A percentile compares a stretch with the other conserved stretches of the same genome.
phyloP scores from a whole-genome alignment of 2,329 filamentous ascomycete species.

The Pseudocercospora cruenta region DNA sequence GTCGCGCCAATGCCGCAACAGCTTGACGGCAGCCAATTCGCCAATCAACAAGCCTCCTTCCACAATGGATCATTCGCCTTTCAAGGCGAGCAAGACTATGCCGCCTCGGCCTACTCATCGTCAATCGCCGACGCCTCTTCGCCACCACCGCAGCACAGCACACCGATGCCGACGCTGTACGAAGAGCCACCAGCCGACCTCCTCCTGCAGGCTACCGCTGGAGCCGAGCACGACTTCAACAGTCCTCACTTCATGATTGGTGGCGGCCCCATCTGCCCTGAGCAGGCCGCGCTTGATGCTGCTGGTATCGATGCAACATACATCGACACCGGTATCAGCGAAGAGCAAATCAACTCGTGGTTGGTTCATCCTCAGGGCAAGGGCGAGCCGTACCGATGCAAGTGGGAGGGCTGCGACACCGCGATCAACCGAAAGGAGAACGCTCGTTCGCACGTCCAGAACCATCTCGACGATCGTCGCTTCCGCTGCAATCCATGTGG shows the following conservation, averaged over 20 bases:
- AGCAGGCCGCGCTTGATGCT: slow-evolving; percentile 50
- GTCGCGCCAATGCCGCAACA: slow-evolving; percentile 58
- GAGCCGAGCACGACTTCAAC: slow-evolving; percentile 37
- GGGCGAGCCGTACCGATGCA: slow-evolving; percentile 53
- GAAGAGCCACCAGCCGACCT: slow-evolving; percentile 36
- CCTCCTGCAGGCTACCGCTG: slow-evolving; percentile 36
- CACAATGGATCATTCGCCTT: slow-evolving; percentile 42
- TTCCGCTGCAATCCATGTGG: slow-evolving; percentile 91
- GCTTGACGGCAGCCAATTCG: slow-evolving; percentile 18
- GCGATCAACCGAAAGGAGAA: slow-evolving; percentile 97
- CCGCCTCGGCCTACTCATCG: slow-evolving; percentile 54
- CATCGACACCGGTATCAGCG: slow-evolving; percentile 81
- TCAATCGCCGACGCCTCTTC: slow-evolving; percentile 53
- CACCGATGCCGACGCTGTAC: slow-evolving; percentile 43
- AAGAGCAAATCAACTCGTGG: slow-evolving; percentile 68
- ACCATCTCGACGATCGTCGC: slow-evolving; percentile 93
- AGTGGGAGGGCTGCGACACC: slow-evolving; percentile 75
- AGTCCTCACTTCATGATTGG: slow-evolving; percentile 37
- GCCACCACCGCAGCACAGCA: slow-evolving; percentile 41
- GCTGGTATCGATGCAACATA: slow-evolving; percentile 58
- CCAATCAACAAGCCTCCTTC: slow-evolving; percentile 29
- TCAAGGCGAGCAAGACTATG: slow-evolving; percentile 49
- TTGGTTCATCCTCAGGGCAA: slow-evolving; percentile 51
- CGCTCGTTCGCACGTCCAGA: slow-evolving; percentile 97
- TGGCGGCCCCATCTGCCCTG: slow-evolving; percentile 38